These are phyloP conservation scores for Pseudoperonospora humuli DNA, from an alignment of 352 stramenopile genomes.

Conservation along the genomic window DNA sequence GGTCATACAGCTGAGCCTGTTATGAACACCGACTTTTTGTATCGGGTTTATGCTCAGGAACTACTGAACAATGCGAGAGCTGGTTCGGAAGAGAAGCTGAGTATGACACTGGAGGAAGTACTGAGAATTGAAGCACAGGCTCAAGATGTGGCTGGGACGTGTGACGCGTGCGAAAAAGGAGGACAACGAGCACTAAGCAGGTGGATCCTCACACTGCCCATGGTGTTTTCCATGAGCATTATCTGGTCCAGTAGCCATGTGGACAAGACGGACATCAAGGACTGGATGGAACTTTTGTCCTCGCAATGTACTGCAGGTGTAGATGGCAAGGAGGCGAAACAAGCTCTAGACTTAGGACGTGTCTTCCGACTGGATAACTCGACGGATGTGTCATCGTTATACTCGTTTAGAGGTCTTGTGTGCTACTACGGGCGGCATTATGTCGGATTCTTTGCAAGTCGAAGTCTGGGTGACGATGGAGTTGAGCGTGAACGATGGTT, in stretches of 20 bases:
- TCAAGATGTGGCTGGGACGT: conserved; percentile 32
- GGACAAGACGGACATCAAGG: conserved; percentile 56
- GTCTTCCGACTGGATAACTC: conserved; percentile 60
- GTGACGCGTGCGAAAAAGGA: conserved; percentile 42
- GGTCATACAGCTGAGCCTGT: conserved; percentile 58
- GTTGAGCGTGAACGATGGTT: conserved; percentile 57
- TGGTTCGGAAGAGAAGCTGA: conserved; percentile 12
- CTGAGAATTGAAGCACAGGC: conserved; percentile 47
- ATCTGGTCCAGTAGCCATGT: conserved; percentile 72
- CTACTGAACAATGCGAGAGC: conserved; percentile 25
- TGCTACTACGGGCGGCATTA: conserved; percentile 85
- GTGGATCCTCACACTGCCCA: conserved; percentile 79
- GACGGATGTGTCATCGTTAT: conserved; percentile 28
- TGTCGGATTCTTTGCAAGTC: conserved; percentile 79
- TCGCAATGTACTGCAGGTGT: conserved; percentile 25
- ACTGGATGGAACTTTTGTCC: conserved; percentile 62
- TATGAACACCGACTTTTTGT: conserved; percentile 83
- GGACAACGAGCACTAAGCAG: conserved; percentile 41
- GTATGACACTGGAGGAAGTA: conserved; percentile 48
- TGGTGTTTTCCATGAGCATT: conserved; percentile 80
- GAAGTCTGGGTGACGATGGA: conserved; percentile 41
- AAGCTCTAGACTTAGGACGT: conserved; percentile 54
- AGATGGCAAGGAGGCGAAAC: conserved; percentile 28
- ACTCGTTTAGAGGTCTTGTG: conserved; percentile 72
- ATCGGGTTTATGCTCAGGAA: conserved; percentile 74